Evolutionary conservation across 495 filamentous ascomycete species (phyloP).

Genomic region (Talaromyces stipitatus): DNA sequence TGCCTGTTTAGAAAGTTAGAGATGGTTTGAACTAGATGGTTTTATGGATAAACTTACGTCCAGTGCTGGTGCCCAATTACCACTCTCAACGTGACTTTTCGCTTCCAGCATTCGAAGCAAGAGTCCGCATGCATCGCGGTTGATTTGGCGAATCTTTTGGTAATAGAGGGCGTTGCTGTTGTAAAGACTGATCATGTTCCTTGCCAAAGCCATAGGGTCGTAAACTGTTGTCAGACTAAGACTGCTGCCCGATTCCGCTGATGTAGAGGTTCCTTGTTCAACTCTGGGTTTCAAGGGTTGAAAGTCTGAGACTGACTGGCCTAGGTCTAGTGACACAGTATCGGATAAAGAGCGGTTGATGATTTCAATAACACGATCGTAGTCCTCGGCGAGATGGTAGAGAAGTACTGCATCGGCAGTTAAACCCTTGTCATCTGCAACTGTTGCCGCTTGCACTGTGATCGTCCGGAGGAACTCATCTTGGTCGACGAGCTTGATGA

Average conservation of each 20-base stretch:
- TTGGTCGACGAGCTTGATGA: slow-evolving; percentile 74
- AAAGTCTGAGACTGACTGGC: slow-evolving; percentile 63
- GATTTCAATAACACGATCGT: slow-evolving; percentile 81
- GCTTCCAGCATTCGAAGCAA: slow-evolving; percentile 73
- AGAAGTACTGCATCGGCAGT: slow-evolving; percentile 88
- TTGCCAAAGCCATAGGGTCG: slow-evolving; percentile 71
- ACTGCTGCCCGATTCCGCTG: slow-evolving; percentile 43
- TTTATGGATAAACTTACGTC: slow-evolving; percentile 56
- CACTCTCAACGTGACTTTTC: slow-evolving; percentile 59
- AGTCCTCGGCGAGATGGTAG: slow-evolving; percentile 91
- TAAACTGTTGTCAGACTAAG: slow-evolving; percentile 80
- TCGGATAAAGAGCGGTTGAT: slow-evolving; percentile 88
- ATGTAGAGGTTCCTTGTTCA: slow-evolving; percentile 11
- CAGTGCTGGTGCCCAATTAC: slow-evolving; percentile 67
- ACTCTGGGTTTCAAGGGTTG: slow-evolving; percentile 66
- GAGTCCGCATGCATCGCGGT: slow-evolving; percentile 61
- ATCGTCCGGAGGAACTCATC: slow-evolving; percentile 79
- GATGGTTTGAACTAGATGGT: neutral
- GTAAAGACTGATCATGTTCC: slow-evolving; percentile 76
- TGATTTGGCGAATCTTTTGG: slow-evolving; percentile 54
- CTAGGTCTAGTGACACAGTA: slow-evolving; percentile 72
- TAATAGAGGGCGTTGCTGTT: slow-evolving; percentile 65
- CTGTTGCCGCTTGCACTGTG: slow-evolving; percentile 79
- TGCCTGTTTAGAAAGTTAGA: slow-evolving; percentile 37
- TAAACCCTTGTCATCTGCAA: slow-evolving; percentile 89